Percentiles rank a stretch among this genome's conserved stretches.
Conservation (phyloP, 495 filamentous ascomycete species). For the Neurospora sp. region DNA sequence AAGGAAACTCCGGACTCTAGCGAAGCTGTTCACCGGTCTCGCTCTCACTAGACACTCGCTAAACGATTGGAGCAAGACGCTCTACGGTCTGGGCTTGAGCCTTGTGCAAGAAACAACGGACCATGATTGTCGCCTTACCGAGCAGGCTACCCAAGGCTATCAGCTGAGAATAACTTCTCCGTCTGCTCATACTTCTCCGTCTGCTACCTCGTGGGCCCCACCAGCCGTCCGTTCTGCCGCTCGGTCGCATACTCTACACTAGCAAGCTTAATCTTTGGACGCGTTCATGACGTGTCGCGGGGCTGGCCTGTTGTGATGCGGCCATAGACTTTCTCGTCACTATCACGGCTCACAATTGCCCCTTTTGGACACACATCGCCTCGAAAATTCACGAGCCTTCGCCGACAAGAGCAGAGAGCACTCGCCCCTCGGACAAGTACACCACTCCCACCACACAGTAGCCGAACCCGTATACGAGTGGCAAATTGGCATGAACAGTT, state of each 20-base stretch:
- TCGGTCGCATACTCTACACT: neutral
- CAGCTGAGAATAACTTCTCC: neutral
- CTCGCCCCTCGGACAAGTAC: neutral
- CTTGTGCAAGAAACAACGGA: neutral
- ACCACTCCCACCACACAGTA: neutral
- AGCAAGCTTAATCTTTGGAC: neutral
- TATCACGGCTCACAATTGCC: neutral
- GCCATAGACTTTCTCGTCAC: constrained; percentile 13
- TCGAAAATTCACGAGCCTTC: neutral
- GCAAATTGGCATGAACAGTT: neutral
- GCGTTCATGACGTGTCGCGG: constrained; percentile 15
- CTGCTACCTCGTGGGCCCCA: neutral
- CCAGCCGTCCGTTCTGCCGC: neutral
- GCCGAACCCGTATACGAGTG: neutral
- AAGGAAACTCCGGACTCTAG: neutral
- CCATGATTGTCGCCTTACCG: neutral
- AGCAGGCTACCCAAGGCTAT: neutral
- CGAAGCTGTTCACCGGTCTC: neutral
- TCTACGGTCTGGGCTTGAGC: neutral
- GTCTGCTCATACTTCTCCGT: neutral
- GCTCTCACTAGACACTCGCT: neutral
- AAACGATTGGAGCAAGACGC: neutral
- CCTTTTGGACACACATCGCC: neutral
- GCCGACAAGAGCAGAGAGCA: neutral
- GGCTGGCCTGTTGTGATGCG: constrained; percentile 19